Conservation (phyloP, 176 grass and related monocot species). For the Lolium multiflorum region DNA sequence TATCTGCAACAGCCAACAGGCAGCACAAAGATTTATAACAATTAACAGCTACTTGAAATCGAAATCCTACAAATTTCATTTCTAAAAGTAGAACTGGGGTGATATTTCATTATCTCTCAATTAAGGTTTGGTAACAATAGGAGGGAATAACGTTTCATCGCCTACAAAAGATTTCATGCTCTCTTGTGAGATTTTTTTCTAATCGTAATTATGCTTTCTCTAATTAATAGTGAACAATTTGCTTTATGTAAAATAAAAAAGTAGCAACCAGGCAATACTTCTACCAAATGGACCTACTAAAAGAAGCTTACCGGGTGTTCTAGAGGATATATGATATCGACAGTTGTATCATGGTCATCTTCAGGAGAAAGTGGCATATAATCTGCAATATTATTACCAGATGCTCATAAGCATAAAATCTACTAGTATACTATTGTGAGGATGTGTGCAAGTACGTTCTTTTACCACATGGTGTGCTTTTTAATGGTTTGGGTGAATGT, state of each 20-base stretch:
- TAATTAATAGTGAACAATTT: not conserved
- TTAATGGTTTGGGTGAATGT: not conserved
- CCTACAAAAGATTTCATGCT: not conserved
- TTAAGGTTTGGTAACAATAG: not conserved
- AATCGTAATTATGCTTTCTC: not conserved
- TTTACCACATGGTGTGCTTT: not conserved
- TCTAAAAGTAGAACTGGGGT: conserved; percentile 5
- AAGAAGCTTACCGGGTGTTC: conserved; percentile 67
- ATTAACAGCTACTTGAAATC: conserved; percentile 16
- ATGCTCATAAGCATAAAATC: not conserved
- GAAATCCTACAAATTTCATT: conserved; percentile 4
- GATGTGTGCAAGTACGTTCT: not conserved
- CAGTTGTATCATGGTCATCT: conserved; percentile 73
- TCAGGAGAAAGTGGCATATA: conserved; percentile 76
- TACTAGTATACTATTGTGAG: not conserved
- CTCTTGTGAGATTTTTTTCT: not conserved
- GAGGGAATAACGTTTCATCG: not conserved
- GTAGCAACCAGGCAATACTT: not conserved
- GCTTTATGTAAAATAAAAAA: not conserved
- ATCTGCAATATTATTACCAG: conserved; percentile 52
- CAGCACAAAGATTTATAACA: conserved; percentile 31
- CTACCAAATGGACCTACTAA: not conserved
- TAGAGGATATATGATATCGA: conserved; percentile 81
- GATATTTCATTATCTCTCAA: not conserved
- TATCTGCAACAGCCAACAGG: conserved; percentile 65